Evolutionary conservation across 73 alveolate species (phyloP), one percentile per base, ranked within the genome.

Genomic region (Paramecium octaurelia): DNA sequence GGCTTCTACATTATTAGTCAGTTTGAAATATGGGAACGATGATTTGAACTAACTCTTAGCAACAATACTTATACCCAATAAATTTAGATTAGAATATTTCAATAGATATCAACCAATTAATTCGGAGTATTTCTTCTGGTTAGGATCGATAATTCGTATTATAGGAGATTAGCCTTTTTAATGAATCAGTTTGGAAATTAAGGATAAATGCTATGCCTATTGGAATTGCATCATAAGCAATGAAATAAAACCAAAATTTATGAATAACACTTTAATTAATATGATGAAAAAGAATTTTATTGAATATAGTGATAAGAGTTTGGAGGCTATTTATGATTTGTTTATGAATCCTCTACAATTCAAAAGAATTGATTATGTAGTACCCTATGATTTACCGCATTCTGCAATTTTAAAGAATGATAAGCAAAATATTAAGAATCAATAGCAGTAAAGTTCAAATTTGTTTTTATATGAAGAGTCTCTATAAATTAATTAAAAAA

Each of bases 161-260:
- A 20, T 27, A 42, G 21, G 71, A 77, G 70, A 38, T 77, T 42
- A 40, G 50, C 8, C 5, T 6, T n/a, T 77, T 16, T 43, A 27
- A 77, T 8, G 90, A 77, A 38, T 20, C 7, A 21, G 43, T 77
- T 21, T 77, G 90, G 90, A 77, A 77, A 44, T 20, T 38, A 23
- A 77, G 90, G 20, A 77, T 77, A 46, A 77, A 77, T 38, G 90
- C 90, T n/a, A 44, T 77, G 68, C 90, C 90, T 6, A 44, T 77
- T 3, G 90, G 90, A 16, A 77, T 77, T 29, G 59, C 20, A 42
- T 77, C 11, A 38, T 77, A 21, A 77, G 27, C 34, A 35, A 70
- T 31, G 35, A n/a, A 24, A 24, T 31, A 10, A 24, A 70, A 7
- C 58, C 57, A 35, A 27, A 35, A 70, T 70, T 70, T 70, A 34